Percentiles rank a stretch among this genome's conserved stretches.
Conservation (phyloP, 139 green algal species). For the Marvania coccoides region DNA sequence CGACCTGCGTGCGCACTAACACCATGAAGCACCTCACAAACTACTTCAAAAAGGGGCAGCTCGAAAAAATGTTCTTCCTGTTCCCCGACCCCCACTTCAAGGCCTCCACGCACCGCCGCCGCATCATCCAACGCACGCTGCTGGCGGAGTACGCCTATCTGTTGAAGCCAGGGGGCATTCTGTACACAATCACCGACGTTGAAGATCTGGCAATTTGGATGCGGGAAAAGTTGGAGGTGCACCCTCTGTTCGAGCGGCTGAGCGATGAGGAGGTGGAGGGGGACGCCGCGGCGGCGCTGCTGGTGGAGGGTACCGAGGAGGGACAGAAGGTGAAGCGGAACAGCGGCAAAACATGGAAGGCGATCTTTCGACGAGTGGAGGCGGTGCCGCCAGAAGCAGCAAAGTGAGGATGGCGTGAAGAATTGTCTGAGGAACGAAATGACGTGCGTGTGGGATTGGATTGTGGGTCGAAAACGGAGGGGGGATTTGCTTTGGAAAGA, state of each 20-base stretch:
- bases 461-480: neutral
- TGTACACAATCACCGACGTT: conserved; percentile 95
- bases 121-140: conserved; percentile 86
- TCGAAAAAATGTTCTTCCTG: conserved; percentile 98
- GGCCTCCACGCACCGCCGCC: conserved; percentile 59
- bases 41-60: conserved; percentile 91
- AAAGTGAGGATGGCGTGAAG: neutral
- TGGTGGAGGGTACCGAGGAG: conserved; percentile 72
- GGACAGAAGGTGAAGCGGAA: conserved; percentile 87
- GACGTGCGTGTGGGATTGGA: no score
- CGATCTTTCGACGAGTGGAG: conserved; percentile 49
- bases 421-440: neutral
- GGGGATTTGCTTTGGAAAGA: neutral
- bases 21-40: conserved; percentile 92
- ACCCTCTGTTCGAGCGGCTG: conserved; percentile 81
- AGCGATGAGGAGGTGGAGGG: conserved; percentile 71
- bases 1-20: conserved; percentile 80
- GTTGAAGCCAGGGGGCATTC: conserved; percentile 62
- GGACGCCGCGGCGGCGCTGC: conserved; percentile 61
- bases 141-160: conserved; percentile 93
- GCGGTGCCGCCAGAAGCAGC: neutral
- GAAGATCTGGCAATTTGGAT: conserved; percentile 80
- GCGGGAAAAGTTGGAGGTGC: conserved; percentile 64
- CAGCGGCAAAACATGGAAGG: conserved; percentile 50
- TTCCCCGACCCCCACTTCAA: conserved; percentile 95